A percentile compares a stretch with the other conserved stretches of the same genome.
These are phyloP conservation scores for Porodaedalea pini DNA, from an alignment of 1,284 basidiomycete species.

Conservation along the genomic window DNA sequence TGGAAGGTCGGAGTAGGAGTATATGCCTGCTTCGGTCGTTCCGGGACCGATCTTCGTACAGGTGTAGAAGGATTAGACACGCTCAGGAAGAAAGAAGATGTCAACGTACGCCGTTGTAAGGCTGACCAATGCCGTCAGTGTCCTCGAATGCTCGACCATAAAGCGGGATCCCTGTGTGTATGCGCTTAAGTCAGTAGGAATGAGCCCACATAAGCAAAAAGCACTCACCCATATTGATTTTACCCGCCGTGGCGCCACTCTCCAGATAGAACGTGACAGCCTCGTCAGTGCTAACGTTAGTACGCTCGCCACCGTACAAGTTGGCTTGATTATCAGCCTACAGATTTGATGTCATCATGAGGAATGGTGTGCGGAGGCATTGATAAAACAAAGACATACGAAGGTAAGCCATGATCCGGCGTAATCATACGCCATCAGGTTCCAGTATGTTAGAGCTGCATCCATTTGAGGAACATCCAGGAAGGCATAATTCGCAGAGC, in stretches of 20 bases:
- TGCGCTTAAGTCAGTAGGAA: not conserved
- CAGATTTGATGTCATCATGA: conserved; percentile 4
- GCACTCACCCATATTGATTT: conserved; percentile 71
- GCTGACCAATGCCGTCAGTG: conserved; percentile 69
- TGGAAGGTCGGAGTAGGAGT: conserved; percentile 77
- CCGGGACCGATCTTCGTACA: conserved; percentile 68
- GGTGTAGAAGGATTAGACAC: not conserved
- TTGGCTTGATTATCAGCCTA: conserved; percentile 79
- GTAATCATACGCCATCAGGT: conserved; percentile 88
- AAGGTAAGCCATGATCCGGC: conserved; percentile 65
- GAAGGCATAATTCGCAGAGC: conserved; percentile 61
- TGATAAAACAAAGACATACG: conserved; percentile 27
- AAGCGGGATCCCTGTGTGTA: conserved; percentile 63
- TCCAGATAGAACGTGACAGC: conserved; percentile 66
- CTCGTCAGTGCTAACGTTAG: conserved; percentile 64
- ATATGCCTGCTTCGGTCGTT: conserved; percentile 64
- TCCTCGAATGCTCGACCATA: conserved; percentile 84
- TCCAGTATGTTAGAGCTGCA: conserved; percentile 77
- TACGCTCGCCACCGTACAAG: conserved; percentile 63
- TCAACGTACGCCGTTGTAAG: conserved; percentile 63
- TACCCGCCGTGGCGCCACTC: conserved; percentile 66
- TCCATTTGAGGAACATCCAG: conserved; percentile 75
- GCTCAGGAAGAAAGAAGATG: not conserved
- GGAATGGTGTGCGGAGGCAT: not conserved
- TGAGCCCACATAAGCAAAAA: not conserved